A percentile compares a stretch with the other conserved stretches of the same genome.
phyloP scores from a whole-genome alignment of 371 early-diverging fungal genomes.

The Lichtheimia hyalospora region DNA sequence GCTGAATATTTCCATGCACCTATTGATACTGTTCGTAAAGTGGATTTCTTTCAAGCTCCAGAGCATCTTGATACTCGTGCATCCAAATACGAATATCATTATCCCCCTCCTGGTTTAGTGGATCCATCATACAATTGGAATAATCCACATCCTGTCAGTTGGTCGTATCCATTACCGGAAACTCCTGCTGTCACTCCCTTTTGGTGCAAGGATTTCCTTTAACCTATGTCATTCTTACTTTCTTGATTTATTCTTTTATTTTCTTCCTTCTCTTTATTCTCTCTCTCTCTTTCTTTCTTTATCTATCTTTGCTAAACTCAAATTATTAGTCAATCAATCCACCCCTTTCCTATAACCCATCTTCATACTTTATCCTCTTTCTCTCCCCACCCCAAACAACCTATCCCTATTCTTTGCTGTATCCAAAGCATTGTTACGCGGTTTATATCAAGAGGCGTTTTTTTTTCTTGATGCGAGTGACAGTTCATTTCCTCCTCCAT shows the following conservation, averaged over 20 bases:
- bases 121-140: background rate
- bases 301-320: slow-evolving; percentile 1
- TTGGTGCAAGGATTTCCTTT: slow-evolving; percentile 6
- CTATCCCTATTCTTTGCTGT: no score
- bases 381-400: no score
- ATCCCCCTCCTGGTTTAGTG: background rate
- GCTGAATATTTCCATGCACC: background rate
- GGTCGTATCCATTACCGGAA: slow-evolving; percentile 1
- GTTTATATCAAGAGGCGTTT: no score
- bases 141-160: background rate
- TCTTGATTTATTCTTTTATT: slow-evolving; percentile 5
- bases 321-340: background rate
- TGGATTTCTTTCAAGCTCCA: background rate
- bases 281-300: slow-evolving; percentile 5
- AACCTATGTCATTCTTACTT: background rate
- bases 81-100: slow-evolving; percentile 1
- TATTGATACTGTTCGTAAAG: background rate
- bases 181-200: background rate
- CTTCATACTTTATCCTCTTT: no score
- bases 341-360: no score
- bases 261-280: slow-evolving; percentile 4
- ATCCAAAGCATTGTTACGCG: no score
- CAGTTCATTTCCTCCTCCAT: no score
- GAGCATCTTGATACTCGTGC: slow-evolving; percentile 4
- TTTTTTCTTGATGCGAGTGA: no score